Percentiles rank a stretch among this genome's conserved stretches.
Conservation (phyloP, 1,139 yeast species). For the Yamadazyma kanchanaburiensis region DNA sequence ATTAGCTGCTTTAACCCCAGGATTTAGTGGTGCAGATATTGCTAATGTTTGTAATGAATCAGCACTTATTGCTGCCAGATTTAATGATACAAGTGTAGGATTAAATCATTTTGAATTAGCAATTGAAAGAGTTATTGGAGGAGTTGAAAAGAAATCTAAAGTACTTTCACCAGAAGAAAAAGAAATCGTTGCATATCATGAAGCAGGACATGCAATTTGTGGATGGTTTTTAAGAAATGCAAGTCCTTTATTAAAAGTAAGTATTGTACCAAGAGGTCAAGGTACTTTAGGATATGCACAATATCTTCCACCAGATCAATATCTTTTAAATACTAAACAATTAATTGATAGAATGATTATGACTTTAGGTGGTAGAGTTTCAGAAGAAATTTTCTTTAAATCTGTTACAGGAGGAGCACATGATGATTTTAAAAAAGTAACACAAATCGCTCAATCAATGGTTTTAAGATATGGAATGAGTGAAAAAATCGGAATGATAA, state of each 20-base stretch:
- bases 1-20: slow-evolving; percentile 94
- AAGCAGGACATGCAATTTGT: slow-evolving; percentile 98
- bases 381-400: slow-evolving; percentile 87
- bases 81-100: slow-evolving; percentile 63
- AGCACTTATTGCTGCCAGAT: slow-evolving; percentile 92
- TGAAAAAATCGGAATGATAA: slow-evolving; percentile 73
- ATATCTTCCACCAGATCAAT: slow-evolving; percentile 91
- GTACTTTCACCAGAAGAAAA: slow-evolving; percentile 82
- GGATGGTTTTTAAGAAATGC: slow-evolving; percentile 93
- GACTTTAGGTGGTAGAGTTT: slow-evolving; percentile 96
- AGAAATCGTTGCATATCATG: slow-evolving; percentile 91
- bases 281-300: slow-evolving; percentile 99
- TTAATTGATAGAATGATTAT: slow-evolving; percentile 88
- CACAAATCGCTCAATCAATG: slow-evolving; percentile 91
- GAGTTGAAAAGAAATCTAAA: slow-evolving; percentile 86
- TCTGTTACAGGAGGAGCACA: slow-evolving; percentile 94
- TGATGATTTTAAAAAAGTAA: slow-evolving; percentile 96
- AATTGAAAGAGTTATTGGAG: slow-evolving; percentile 95
- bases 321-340: slow-evolving; percentile 74
- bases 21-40: slow-evolving; percentile 97
- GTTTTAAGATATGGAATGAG: slow-evolving; percentile 93
- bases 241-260: slow-evolving; percentile 89
- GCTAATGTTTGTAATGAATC: slow-evolving; percentile 98
- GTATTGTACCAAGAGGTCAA: slow-evolving; percentile 94
- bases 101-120: slow-evolving; percentile 89